Evolutionary conservation across 768 basidiomycete genomes (phyloP).

Genomic region (Cyathus striatus): DNA sequence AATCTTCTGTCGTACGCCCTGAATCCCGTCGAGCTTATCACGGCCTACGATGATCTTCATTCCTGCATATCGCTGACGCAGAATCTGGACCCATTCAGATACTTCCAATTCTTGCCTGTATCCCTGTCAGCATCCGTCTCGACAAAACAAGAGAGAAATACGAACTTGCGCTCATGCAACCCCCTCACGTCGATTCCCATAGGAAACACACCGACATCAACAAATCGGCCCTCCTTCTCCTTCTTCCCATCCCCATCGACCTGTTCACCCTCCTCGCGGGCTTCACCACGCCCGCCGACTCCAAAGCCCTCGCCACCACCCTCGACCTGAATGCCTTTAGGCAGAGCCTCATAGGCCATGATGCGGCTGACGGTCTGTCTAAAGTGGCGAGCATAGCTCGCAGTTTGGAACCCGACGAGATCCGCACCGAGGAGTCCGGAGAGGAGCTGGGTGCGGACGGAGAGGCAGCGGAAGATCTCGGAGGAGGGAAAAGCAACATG

Average conservation of each 20-base stretch:
- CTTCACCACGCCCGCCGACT: conserved; percentile 6
- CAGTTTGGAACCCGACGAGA: too few relatives aligned
- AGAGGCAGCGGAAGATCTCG: too few relatives aligned
- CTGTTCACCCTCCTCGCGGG: too few relatives aligned
- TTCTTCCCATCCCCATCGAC: conserved; percentile 1
- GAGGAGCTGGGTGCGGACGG: too few relatives aligned
- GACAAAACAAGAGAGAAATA: not conserved
- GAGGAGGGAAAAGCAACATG: conserved; percentile 98
- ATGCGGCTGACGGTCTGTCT: conserved; percentile 82
- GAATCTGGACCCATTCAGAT: conserved; percentile 70
- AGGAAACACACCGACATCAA: conserved; percentile 84
- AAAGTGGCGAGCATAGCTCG: conserved; percentile 80
- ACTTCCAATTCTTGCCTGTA: conserved; percentile 70
- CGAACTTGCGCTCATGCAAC: conserved; percentile 56
- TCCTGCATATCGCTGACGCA: conserved; percentile 79
- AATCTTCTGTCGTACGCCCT: conserved; percentile 82
- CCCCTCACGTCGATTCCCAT: conserved; percentile 83
- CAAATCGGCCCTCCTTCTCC: conserved; percentile 25
- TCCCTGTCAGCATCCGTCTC: conserved; percentile 2
- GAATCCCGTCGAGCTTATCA: conserved; percentile 86
- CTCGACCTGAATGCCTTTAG: conserved; percentile 72
- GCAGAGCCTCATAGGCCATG: conserved; percentile 72
- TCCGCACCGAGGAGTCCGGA: too few relatives aligned
- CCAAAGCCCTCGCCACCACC: conserved; percentile 22
- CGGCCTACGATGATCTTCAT: conserved; percentile 86